Base-by-base conservation (phyloP, 176 grass and related monocot genomes). In the Tillandsia fasciculata region DNA sequence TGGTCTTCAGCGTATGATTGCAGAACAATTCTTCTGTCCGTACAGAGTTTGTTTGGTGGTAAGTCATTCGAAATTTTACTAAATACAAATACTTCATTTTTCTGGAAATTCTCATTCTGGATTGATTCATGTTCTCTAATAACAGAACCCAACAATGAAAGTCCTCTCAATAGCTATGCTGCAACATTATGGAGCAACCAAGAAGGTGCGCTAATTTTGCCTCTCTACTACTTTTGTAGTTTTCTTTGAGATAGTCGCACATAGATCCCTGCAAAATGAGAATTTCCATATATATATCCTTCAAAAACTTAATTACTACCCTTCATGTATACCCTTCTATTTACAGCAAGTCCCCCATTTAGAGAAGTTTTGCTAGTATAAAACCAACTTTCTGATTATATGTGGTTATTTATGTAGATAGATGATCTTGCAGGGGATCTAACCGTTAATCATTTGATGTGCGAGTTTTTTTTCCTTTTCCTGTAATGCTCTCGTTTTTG, bases 11-110 rank as follows among this genome's bases (percentile, higher is more conserved):
- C 77, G 14, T 79, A 79, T 57, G 77, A 79, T 72, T 56, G 68
- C 49, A 65, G 77, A 72, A 72, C 77, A 11, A 65, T 79, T 49
- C 63, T 79, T 27, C 51, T 79, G 59, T 79, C 77, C 12, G 66
- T 79, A 4, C 77, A 79, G 77, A 79, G 77, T 61, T 79, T 79
- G 51, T 53, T 79, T 47, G 77, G 77, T 72, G 77, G 77, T 79
- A 22, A 52, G 12, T 53, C 14, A 3, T 71, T 79, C 17, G 22
- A 9, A 48, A 5, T 56, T 12, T 22, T 26, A 48, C 65, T 17
- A 17, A 10, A 2, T 20, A 10, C 27, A 54, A 49, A 8, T 63
- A 68, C 10, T 69, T 10, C 9, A 24, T 72, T 56, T 22, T n/a
- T n/a, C 56, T 14, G 13, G 15, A 24, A 26, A 27, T 18, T 26